Evolutionary conservation across 331 rosid genomes (phyloP).

Genomic region (Dryas integrifolia): DNA sequence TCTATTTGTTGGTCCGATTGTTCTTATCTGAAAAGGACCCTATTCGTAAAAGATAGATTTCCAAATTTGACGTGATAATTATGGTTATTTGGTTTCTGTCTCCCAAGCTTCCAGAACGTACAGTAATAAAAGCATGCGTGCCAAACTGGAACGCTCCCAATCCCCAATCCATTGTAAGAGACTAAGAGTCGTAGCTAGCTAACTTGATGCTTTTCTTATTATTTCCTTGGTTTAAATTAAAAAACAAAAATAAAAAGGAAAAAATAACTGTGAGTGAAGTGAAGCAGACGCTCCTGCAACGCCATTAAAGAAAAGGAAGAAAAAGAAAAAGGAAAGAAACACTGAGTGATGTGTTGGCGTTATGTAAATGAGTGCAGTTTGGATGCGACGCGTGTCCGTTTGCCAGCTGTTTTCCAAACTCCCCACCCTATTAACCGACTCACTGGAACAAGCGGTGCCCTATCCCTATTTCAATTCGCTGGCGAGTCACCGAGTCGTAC

Average conservation of each 20-base stretch:
- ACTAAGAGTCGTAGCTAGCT: not conserved
- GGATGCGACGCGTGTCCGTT: conserved; percentile 65
- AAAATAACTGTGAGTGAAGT: not conserved
- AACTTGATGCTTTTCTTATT: not conserved
- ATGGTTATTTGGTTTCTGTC: not conserved
- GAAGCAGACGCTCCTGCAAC: conserved; percentile 16
- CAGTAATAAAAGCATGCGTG: no score
- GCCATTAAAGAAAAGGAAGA: not conserved
- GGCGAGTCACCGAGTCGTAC: not conserved
- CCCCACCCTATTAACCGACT: conserved; percentile 38
- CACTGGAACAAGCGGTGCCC: conserved; percentile 49
- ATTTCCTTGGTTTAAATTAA: not conserved
- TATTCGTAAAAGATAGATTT: not conserved
- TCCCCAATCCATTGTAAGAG: no score
- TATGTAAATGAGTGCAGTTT: conserved; percentile 29
- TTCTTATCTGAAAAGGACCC: no score
- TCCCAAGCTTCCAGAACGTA: no score
- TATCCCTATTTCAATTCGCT: not conserved
- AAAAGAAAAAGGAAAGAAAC: not conserved
- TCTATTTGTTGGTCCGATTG: no score
- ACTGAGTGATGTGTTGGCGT: conserved; percentile 28
- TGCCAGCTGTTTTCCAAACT: conserved; percentile 86
- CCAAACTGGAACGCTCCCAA: no score
- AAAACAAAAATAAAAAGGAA: not conserved
- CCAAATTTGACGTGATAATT: conserved; percentile 1